A percentile compares a stretch with the other conserved stretches of the same genome.
Conservation (phyloP, 805 yeast genomes). For the Hanseniaspora thailandica region DNA sequence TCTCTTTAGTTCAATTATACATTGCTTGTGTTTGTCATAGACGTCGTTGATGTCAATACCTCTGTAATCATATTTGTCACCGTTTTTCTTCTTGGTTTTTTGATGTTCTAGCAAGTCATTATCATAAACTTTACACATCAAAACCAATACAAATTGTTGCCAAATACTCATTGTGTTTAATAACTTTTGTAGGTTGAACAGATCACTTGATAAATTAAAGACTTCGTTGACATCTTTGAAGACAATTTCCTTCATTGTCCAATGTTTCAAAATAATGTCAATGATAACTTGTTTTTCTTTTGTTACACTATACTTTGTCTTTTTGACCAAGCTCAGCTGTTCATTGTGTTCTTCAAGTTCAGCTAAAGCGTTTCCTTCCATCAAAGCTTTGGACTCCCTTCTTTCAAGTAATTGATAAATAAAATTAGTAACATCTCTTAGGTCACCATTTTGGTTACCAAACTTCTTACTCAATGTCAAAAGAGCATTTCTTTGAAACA, state of each 20-base stretch:
- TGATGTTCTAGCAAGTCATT: background rate
- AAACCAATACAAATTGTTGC: constrained; percentile 8
- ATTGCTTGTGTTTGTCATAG: background rate
- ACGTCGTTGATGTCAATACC: background rate
- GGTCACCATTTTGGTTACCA: constrained; percentile 11
- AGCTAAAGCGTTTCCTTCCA: background rate
- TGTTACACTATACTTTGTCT: background rate
- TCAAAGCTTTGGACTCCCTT: constrained; percentile 3
- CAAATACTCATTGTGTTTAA: constrained; percentile 10
- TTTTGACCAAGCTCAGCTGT: background rate
- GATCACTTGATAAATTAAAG: constrained; percentile 4
- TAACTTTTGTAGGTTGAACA: constrained; percentile 6
- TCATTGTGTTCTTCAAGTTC: background rate
- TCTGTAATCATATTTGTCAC: background rate
- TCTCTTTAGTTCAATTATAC: background rate
- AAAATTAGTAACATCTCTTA: constrained; percentile 13
- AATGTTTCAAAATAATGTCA: constrained; percentile 1
- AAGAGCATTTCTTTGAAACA: constrained; percentile 2
- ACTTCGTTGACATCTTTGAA: background rate
- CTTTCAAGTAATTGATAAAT: constrained; percentile 8
- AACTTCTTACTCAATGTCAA: constrained; percentile 2
- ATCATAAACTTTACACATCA: constrained; percentile 1
- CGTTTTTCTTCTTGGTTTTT: background rate
- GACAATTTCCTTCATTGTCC: constrained; percentile 3
- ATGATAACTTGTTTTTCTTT: background rate